phyloP scores from a whole-genome alignment of 805 yeast genomes.

The Yarrowia yakushimensis region DNA sequence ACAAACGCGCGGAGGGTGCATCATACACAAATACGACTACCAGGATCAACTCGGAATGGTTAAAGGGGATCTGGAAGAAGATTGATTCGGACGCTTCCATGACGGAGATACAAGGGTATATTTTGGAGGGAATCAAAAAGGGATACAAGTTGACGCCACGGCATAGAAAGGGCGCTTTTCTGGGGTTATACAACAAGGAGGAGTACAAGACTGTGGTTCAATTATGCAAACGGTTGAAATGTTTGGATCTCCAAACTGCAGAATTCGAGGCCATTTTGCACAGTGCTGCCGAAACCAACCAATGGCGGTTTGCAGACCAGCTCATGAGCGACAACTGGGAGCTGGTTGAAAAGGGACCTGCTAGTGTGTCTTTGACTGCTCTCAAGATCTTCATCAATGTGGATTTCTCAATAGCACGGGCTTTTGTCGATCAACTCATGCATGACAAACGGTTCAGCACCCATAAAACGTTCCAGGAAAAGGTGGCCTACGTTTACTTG shows the following conservation, averaged over 20 bases:
- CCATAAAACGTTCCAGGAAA: background rate
- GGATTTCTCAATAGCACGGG: slow-evolving; percentile 3
- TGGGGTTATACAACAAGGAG: background rate
- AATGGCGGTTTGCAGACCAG: background rate
- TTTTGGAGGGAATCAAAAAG: background rate
- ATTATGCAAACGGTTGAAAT: background rate
- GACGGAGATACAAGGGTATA: background rate
- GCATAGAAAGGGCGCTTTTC: background rate
- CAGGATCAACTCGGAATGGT: background rate
- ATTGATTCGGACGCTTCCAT: background rate
- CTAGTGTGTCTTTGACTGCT: background rate
- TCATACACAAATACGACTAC: background rate
- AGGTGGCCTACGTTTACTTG: background rate
- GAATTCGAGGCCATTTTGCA: background rate
- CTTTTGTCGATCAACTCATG: slow-evolving; percentile 17
- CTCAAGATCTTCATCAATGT: background rate
- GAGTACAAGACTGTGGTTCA: background rate
- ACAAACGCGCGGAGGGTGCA: background rate
- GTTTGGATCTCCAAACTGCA: background rate
- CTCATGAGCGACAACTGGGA: background rate
- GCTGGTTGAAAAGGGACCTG: background rate
- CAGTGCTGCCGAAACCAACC: background rate
- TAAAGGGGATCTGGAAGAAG: background rate
- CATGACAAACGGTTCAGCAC: background rate
- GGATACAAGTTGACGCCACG: background rate